These are phyloP conservation scores for Murraya paniculata DNA, from an alignment of 345 rosid species.

Conservation along the genomic window DNA sequence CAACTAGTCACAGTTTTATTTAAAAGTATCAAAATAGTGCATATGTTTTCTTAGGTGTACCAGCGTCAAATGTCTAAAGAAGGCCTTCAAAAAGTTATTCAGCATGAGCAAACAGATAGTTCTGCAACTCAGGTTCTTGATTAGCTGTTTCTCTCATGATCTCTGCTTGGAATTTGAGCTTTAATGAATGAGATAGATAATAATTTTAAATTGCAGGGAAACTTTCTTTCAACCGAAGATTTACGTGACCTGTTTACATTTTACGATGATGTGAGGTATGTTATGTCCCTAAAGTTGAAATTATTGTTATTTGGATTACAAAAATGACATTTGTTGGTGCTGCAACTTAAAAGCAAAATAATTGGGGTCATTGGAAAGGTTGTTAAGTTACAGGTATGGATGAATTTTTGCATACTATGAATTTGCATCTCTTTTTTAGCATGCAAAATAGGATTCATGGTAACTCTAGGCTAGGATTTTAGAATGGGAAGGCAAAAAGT, in stretches of 20 bases:
- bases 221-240: conserved; percentile 79
- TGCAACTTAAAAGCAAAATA: not conserved
- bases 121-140: conserved; percentile 48
- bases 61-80: conserved; percentile 99
- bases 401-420: not conserved
- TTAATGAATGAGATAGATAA: not conserved
- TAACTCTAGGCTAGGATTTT: not conserved
- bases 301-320: conserved; percentile 2
- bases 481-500: not conserved
- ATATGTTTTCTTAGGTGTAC: conserved; percentile 59
- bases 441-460: not conserved
- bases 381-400: not conserved
- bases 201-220: conserved; percentile 54
- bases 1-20: conserved; percentile 10
- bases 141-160: conserved; percentile 7
- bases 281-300: conserved; percentile 2
- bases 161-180: conserved; percentile 7
- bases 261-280: conserved; percentile 68
- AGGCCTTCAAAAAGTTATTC: conserved; percentile 98
- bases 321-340: not conserved
- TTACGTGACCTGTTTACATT: conserved; percentile 82
- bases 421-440: not conserved
- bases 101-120: conserved; percentile 57
- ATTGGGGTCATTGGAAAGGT: not conserved
- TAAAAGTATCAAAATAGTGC: conserved; percentile 9